Percentiles rank a stretch among this genome's conserved stretches.
These are phyloP conservation scores for Nitzschia sp. DNA, from an alignment of 108 stramenopile species.

Conservation along the genomic window DNA sequence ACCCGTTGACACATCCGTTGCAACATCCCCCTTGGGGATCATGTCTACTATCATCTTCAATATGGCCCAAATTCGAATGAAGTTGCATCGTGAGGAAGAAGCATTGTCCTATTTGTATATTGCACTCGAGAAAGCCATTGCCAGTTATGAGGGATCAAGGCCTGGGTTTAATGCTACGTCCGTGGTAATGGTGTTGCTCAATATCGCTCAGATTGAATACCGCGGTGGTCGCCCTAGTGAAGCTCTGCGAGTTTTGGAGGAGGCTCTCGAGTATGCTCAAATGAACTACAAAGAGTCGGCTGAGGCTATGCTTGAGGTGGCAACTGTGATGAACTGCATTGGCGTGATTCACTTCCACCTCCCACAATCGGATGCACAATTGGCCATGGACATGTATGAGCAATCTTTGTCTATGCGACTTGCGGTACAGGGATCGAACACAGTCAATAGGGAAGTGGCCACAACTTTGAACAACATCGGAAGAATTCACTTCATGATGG, in stretches of 20 bases:
- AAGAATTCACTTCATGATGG: slow-evolving; percentile 58
- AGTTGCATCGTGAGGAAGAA: slow-evolving; percentile 25
- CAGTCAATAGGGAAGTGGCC: slow-evolving; percentile 21
- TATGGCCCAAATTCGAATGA: slow-evolving; percentile 40
- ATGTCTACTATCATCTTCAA: slow-evolving; percentile 49
- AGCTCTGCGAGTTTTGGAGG: slow-evolving; percentile 25
- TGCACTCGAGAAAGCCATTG: slow-evolving; percentile 13
- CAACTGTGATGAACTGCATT: slow-evolving; percentile 39
- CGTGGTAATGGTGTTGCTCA: slow-evolving; percentile 43
- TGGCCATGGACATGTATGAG: slow-evolving; percentile 45
- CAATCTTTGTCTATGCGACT: slow-evolving; percentile 34
- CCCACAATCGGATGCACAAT: slow-evolving; percentile 23
- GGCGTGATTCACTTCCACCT: slow-evolving; percentile 48
- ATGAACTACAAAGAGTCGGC: slow-evolving; percentile 15
- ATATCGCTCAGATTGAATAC: slow-evolving; percentile 49
- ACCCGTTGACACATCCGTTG: slow-evolving; percentile 33
- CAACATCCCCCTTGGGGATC: slow-evolving; percentile 1
- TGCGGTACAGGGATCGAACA: slow-evolving; percentile 40
- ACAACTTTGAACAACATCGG: slow-evolving; percentile 69
- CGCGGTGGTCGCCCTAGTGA: slow-evolving; percentile 26
- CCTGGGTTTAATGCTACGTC: background rate
- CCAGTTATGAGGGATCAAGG: background rate
- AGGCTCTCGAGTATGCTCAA: slow-evolving; percentile 28
- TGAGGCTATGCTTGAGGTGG: slow-evolving; percentile 21
- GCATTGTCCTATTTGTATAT: slow-evolving; percentile 28